Conservation (phyloP, 352 stramenopile genomes). For the Saprolegnia diclina region DNA sequence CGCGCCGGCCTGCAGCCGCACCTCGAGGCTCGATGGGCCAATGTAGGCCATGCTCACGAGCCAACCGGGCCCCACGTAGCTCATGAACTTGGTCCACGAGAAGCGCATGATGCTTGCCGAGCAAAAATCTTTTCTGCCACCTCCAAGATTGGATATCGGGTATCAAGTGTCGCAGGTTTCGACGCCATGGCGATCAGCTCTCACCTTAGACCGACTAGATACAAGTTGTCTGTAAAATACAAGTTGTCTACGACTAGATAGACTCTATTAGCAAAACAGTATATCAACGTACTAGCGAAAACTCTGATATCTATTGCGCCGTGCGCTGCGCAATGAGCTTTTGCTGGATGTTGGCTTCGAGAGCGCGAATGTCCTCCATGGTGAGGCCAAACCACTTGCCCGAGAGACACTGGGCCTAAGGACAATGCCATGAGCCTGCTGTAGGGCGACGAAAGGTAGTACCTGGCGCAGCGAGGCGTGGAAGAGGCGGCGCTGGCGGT, state of each 20-base stretch:
- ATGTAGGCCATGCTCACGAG: conserved; percentile 86
- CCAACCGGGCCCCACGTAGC: conserved; percentile 49
- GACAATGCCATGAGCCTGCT: neutral
- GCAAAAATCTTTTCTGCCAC: neutral
- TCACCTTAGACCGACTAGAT: too few relatives aligned
- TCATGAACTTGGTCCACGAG: conserved; percentile 54
- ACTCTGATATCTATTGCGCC: neutral
- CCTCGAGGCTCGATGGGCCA: conserved; percentile 90
- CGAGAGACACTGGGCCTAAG: conserved; percentile 66
- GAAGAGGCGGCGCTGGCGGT: conserved; percentile 80
- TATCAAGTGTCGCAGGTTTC: neutral
- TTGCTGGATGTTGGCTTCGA: conserved; percentile 63
- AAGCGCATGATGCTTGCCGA: conserved; percentile 28
- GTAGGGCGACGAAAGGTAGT: too few relatives aligned
- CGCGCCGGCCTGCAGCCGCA: conserved; percentile 84
- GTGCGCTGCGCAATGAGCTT: conserved; percentile 71
- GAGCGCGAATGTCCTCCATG: conserved; percentile 78
- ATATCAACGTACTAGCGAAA: too few relatives aligned
- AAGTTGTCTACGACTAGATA: too few relatives aligned
- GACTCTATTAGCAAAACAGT: too few relatives aligned
- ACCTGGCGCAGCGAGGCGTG: conserved; percentile 55
- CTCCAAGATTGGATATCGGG: neutral
- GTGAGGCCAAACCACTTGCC: conserved; percentile 79
- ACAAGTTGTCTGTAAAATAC: too few relatives aligned
- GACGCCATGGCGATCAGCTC: neutral